These are phyloP conservation scores for Silene vulgaris DNA, from an alignment of 179 eudicot species.

Conservation along the genomic window DNA sequence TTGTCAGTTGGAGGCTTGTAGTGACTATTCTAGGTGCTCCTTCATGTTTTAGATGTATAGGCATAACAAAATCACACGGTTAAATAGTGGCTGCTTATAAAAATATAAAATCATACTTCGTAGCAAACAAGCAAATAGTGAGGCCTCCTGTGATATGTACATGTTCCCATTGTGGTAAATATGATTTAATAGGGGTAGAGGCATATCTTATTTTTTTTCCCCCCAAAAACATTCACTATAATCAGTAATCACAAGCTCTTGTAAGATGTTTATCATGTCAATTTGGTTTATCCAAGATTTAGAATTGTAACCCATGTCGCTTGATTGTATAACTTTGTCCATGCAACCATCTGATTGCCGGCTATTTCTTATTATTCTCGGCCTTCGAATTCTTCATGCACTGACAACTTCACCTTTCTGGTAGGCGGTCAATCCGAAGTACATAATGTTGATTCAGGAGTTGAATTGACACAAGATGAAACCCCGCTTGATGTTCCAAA, in stretches of 20 bases:
- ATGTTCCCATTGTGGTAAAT: too few species aligned
- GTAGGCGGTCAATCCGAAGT: conserved; percentile 33
- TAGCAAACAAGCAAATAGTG: conserved; percentile 1
- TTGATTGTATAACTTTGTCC: conserved; percentile 2
- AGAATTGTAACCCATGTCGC: neutral
- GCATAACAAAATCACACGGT: conserved; percentile 4
- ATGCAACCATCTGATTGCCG: neutral
- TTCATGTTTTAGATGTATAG: neutral
- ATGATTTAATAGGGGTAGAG: too few species aligned
- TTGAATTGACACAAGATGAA: conserved; percentile 29
- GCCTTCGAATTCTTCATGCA: conserved; percentile 8
- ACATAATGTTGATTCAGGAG: conserved; percentile 35
- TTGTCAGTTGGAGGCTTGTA: neutral
- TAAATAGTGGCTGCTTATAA: neutral
- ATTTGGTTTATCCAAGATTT: neutral
- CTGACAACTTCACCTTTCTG: conserved; percentile 12
- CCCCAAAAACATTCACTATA: too few species aligned
- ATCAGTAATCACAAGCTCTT: too few species aligned
- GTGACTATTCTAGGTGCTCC: neutral
- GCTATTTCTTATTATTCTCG: neutral
- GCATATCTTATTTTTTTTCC: too few species aligned
- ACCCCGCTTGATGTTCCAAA: conserved; percentile 30
- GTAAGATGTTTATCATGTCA: neutral
- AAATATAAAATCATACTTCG: neutral
- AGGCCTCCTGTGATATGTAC: neutral